Evolutionary conservation across 2,329 filamentous ascomycete genomes (phyloP).

Genomic region (Chrysoporthe puriensis): DNA sequence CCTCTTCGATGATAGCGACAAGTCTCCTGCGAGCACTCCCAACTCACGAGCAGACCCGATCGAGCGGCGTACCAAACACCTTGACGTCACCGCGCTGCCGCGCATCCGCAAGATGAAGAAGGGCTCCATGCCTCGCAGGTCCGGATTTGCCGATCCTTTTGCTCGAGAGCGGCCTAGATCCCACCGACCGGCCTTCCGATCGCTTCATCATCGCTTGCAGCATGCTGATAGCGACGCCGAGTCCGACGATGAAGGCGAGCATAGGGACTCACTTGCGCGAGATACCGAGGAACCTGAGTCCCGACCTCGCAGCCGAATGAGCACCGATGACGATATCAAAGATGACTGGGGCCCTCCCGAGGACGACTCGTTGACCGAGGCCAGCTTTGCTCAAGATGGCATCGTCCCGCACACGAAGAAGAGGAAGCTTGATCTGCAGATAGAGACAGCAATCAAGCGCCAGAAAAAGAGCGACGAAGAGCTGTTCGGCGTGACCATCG

Average conservation of each 20-base stretch:
- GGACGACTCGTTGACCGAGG: slow-evolving; percentile 72
- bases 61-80: slow-evolving; percentile 60
- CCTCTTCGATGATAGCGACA: slow-evolving; percentile 64
- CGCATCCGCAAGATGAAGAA: slow-evolving; percentile 73
- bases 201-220: slow-evolving; percentile 79
- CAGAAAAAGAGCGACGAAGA: slow-evolving; percentile 81
- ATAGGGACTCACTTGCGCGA: slow-evolving; percentile 61
- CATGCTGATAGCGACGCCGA: slow-evolving; percentile 76
- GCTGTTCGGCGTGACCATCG: slow-evolving; percentile 68
- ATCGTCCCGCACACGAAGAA: slow-evolving; percentile 59
- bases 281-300: slow-evolving; percentile 89
- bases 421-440: slow-evolving; percentile 72
- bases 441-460: slow-evolving; percentile 74
- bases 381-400: slow-evolving; percentile 68
- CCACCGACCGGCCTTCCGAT: slow-evolving; percentile 67
- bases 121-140: slow-evolving; percentile 60
- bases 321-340: slow-evolving; percentile 61
- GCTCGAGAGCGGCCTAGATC: slow-evolving; percentile 65
- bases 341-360: slow-evolving; percentile 58
- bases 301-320: slow-evolving; percentile 75
- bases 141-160: slow-evolving; percentile 69
- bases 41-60: slow-evolving; percentile 65
- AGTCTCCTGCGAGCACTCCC: slow-evolving; percentile 66
- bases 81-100: slow-evolving; percentile 68
- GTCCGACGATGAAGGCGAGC: slow-evolving; percentile 79